These are phyloP conservation scores for Amanita pallidorosea DNA, from an alignment of 768 basidiomycete species.

Conservation along the genomic window DNA sequence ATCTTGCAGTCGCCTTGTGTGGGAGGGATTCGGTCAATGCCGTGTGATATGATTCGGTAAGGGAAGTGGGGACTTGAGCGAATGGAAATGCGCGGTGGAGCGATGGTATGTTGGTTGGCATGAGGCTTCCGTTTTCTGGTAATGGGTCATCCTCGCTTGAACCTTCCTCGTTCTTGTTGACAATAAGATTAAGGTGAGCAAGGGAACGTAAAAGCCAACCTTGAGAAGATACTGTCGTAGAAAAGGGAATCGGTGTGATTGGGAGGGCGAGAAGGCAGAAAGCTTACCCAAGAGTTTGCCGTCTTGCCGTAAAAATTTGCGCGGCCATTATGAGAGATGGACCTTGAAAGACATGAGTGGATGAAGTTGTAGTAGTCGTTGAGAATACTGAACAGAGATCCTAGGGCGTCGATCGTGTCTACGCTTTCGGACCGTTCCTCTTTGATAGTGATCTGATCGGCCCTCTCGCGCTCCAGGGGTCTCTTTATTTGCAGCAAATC, in stretches of 20 bases:
- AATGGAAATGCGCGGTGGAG: slow-evolving; percentile 53
- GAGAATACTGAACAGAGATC: slow-evolving; percentile 41
- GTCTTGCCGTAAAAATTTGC: slow-evolving; percentile 57
- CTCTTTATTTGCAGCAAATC: slow-evolving; percentile 56
- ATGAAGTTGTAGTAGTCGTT: neutral
- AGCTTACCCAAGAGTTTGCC: slow-evolving; percentile 59
- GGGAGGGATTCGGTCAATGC: slow-evolving; percentile 40
- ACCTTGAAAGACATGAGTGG: slow-evolving; percentile 22
- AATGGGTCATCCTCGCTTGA: slow-evolving; percentile 40
- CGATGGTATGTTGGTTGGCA: slow-evolving; percentile 49
- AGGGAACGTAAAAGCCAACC: slow-evolving; percentile 23
- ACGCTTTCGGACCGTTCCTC: slow-evolving; percentile 36
- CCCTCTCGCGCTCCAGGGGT: slow-evolving; percentile 52
- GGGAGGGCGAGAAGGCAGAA: slow-evolving; percentile 3
- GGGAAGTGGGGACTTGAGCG: slow-evolving; percentile 29
- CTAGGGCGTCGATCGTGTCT: slow-evolving; percentile 54
- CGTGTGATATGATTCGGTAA: slow-evolving; percentile 30
- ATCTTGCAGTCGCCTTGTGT: slow-evolving; percentile 21
- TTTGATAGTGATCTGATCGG: slow-evolving; percentile 23
- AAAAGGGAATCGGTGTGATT: slow-evolving; percentile 9
- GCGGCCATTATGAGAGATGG: slow-evolving; percentile 50
- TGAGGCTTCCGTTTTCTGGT: slow-evolving; percentile 23
- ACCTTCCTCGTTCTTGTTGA: slow-evolving; percentile 44
- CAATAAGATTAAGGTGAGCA: slow-evolving; percentile 1
- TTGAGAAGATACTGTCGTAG: slow-evolving; percentile 48